Percentiles rank a stretch among this genome's conserved stretches.
Evolutionary conservation across 495 filamentous ascomycete species (phyloP).

Genomic region (Clohesyomyces aquaticus): DNA sequence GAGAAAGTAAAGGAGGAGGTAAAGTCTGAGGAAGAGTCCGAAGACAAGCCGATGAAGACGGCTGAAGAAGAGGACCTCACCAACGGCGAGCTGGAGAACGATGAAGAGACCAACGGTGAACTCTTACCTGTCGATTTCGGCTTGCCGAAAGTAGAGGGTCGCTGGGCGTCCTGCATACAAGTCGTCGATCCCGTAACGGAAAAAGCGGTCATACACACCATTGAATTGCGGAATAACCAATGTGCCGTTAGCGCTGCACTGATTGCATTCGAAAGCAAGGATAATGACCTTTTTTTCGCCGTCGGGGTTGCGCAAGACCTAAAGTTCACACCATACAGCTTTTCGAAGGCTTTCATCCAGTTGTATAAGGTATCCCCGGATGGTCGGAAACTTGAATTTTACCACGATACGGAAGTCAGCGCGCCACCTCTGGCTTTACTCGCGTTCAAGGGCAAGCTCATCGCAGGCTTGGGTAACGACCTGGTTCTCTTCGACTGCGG

Average conservation of each 20-base stretch:
- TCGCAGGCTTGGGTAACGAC: slow-evolving; percentile 80
- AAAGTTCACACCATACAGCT: slow-evolving; percentile 68
- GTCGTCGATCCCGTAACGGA: slow-evolving; percentile 76
- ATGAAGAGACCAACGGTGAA: slow-evolving; percentile 46
- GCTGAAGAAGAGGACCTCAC: not conserved
- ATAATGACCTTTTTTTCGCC: slow-evolving; percentile 85
- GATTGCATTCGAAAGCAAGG: slow-evolving; percentile 83
- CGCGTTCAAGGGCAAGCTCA: slow-evolving; percentile 86
- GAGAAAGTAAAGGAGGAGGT: not conserved
- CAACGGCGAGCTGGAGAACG: slow-evolving; percentile 18
- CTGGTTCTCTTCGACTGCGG: slow-evolving; percentile 90
- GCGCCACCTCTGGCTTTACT: slow-evolving; percentile 86
- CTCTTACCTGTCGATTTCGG: slow-evolving; percentile 87
- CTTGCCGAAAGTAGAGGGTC: slow-evolving; percentile 75
- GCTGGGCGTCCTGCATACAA: slow-evolving; percentile 95
- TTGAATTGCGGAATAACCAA: slow-evolving; percentile 88
- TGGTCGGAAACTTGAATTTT: slow-evolving; percentile 85
- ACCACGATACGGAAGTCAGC: slow-evolving; percentile 92
- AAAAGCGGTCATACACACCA: slow-evolving; percentile 60
- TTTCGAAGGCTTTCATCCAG: slow-evolving; percentile 80
- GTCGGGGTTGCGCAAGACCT: slow-evolving; percentile 94
- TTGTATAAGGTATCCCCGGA: slow-evolving; percentile 90
- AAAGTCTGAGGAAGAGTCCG: slow-evolving; percentile 1
- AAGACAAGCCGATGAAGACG: not conserved
- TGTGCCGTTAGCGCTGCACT: slow-evolving; percentile 84